Evolutionary conservation across 306 rosid species (phyloP), one percentile per base, ranked within the genome.

Genomic region (Vicia faba): DNA sequence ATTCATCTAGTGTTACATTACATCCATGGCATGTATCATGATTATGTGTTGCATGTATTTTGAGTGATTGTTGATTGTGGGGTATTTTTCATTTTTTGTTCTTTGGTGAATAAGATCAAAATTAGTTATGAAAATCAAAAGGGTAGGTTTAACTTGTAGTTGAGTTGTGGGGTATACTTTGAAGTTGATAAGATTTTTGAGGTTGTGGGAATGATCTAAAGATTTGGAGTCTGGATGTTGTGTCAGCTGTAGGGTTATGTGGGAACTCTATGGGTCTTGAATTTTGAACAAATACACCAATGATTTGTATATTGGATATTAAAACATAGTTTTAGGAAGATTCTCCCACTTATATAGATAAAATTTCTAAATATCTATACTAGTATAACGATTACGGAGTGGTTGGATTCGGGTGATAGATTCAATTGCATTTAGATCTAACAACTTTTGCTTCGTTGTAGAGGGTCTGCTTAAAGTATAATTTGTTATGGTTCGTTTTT

Each of bases 21-120:
- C 75, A 61, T 75, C 41, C 51, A 70, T 69, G 59, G 7, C 69
- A 69, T 59, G 9, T 8, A 26, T 15, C 5, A 57, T 64, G 64
- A 73, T 31, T 11, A 36, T 49, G 68, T 59, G 45, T 74, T 66
- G 14, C 25, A 26, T 53, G 38, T 25, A 40, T 25, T 54, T 54
- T 11, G 25, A 11, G 11, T 4, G 23, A 20, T 20, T 20, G 23
- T 1, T 20, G 23, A 20, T 20, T 20, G 23, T 20, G 23, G 23
- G 23, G 23, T 20, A 20, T 59, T 45, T 31, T 45, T 46, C 43
- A n/a, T 7, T 4, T 6, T 57, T 54, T 58, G 36, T 33, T 16
- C n/a, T 28, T 11, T 59, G 40, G 14, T 58, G 13, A 16, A 45
- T 40, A 8, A 25, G 10, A 31, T 3, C 57, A 56, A 41, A 18